These are phyloP conservation scores for Pseudonitzschia delicatissima DNA, from an alignment of 108 stramenopile genomes.

Conservation along the genomic window DNA sequence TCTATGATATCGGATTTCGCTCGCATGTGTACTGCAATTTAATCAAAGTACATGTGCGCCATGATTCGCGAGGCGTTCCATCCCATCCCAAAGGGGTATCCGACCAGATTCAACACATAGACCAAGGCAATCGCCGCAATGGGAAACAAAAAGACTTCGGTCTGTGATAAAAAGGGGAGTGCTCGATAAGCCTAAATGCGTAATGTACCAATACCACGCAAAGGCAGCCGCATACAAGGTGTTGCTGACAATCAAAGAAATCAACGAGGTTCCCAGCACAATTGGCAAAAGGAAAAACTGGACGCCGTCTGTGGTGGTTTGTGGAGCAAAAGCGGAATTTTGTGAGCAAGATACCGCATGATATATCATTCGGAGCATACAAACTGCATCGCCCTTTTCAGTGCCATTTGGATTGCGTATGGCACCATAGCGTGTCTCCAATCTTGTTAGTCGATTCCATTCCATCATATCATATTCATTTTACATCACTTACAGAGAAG, in stretches of 20 bases:
- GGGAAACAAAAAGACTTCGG: slow-evolving; percentile 95
- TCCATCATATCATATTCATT: not conserved
- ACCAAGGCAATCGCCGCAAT: slow-evolving; percentile 77
- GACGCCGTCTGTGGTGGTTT: slow-evolving; percentile 65
- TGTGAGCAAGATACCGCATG: slow-evolving; percentile 2
- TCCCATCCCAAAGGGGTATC: slow-evolving; percentile 85
- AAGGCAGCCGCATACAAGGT: slow-evolving; percentile 89
- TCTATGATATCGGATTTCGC: no score
- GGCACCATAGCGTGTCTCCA: no score
- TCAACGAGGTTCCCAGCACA: slow-evolving; percentile 75
- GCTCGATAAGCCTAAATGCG: slow-evolving; percentile 94
- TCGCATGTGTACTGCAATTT: no score
- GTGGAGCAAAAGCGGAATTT: no score
- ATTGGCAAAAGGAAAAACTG: slow-evolving; percentile 95
- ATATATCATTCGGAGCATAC: not conserved
- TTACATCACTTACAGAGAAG: slow-evolving; percentile 72
- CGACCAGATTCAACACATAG: slow-evolving; percentile 76
- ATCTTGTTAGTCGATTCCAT: no score
- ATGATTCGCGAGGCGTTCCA: slow-evolving; percentile 81
- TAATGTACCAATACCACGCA: slow-evolving; percentile 94
- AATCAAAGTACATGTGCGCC: slow-evolving; percentile 77
- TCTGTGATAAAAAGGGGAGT: slow-evolving; percentile 90
- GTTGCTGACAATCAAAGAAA: slow-evolving; percentile 84
- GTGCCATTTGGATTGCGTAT: no score
- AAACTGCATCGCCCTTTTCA: no score